A percentile compares a stretch with the other conserved stretches of the same genome.
Conservation (phyloP, 2,329 filamentous ascomycete genomes). For the Coniochaeta sp. region DNA sequence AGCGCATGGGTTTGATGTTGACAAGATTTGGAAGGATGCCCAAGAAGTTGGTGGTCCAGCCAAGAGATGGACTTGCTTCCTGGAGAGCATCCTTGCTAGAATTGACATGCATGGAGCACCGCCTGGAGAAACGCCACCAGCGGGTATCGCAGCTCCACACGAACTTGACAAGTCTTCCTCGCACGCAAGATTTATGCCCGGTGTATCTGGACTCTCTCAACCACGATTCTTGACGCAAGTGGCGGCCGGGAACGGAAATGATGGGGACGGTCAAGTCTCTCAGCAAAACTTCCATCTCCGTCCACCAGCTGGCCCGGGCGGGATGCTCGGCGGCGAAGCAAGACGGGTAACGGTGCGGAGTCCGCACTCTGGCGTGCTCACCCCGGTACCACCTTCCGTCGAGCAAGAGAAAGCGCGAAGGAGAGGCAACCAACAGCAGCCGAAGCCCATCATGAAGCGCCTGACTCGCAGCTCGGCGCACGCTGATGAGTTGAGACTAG, state of each 20-base stretch:
- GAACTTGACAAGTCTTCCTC: background rate
- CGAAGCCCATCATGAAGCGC: constrained; percentile 15
- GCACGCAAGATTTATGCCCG: background rate
- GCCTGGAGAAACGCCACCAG: too few species aligned
- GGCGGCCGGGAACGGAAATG: background rate
- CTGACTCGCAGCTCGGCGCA: background rate
- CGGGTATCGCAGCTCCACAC: background rate
- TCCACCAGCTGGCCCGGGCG: background rate
- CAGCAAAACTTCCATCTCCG: background rate
- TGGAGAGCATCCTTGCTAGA: background rate
- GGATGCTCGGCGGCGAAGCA: background rate
- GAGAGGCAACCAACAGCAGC: constrained; percentile 8
- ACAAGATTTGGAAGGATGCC: background rate
- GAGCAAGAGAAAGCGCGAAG: constrained; percentile 14
- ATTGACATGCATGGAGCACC: background rate
- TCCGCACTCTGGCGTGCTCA: constrained; percentile 9
- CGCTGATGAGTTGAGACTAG: background rate
- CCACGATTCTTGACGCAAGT: background rate
- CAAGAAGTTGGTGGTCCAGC: background rate
- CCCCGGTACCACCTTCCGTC: constrained; percentile 11
- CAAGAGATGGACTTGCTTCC: background rate
- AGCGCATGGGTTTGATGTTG: background rate
- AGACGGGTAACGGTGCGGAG: constrained; percentile 13
- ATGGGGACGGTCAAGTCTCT: background rate
- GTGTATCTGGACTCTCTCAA: background rate